phyloP scores from a whole-genome alignment of 2,329 filamentous ascomycete species.

The Purpureocillium takamizusanense region DNA sequence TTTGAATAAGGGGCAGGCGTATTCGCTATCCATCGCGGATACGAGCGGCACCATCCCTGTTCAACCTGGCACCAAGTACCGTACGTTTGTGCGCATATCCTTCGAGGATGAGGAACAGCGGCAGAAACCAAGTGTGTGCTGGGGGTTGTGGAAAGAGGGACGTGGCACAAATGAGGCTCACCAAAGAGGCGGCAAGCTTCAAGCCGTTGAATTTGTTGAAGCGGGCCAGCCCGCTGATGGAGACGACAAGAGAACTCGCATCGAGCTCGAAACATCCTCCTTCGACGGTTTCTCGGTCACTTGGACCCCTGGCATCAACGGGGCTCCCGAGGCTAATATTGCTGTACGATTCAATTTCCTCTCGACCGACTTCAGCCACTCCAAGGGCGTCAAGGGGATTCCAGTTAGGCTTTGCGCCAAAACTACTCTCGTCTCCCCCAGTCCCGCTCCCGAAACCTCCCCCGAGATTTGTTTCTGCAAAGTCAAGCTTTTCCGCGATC shows the following conservation, averaged over 20 bases:
- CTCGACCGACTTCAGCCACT: constrained; percentile 97
- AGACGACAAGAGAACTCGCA: constrained; percentile 56
- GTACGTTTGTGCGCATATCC: constrained; percentile 88
- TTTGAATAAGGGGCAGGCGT: constrained; percentile 94
- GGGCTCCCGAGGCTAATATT: constrained; percentile 68
- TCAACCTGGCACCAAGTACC: constrained; percentile 59
- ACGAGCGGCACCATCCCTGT: constrained; percentile 54
- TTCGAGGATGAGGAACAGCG: constrained; percentile 96
- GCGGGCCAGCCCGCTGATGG: constrained; percentile 48
- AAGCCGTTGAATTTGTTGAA: constrained; percentile 91
- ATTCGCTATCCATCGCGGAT: constrained; percentile 77
- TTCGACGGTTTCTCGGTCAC: constrained; percentile 91
- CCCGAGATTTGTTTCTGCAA: constrained; percentile 88
- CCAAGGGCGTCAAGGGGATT: constrained; percentile 96
- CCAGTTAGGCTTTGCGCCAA: constrained; percentile 89
- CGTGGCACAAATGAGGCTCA: constrained; percentile 93
- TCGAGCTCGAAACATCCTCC: constrained; percentile 67
- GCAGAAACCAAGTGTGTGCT: constrained; percentile 71
- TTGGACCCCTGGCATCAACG: constrained; percentile 69
- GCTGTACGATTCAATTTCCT: constrained; percentile 96
- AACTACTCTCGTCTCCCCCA: constrained; percentile 58
- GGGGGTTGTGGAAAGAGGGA: constrained; percentile 91
- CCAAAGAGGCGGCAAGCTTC: constrained; percentile 81
- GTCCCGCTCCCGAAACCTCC: constrained; percentile 33
- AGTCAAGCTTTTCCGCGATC: constrained; percentile 93